A percentile compares a stretch with the other conserved stretches of the same genome.
phyloP scores from a whole-genome alignment of 345 rosid species.

The Bruguiera parviflora region DNA sequence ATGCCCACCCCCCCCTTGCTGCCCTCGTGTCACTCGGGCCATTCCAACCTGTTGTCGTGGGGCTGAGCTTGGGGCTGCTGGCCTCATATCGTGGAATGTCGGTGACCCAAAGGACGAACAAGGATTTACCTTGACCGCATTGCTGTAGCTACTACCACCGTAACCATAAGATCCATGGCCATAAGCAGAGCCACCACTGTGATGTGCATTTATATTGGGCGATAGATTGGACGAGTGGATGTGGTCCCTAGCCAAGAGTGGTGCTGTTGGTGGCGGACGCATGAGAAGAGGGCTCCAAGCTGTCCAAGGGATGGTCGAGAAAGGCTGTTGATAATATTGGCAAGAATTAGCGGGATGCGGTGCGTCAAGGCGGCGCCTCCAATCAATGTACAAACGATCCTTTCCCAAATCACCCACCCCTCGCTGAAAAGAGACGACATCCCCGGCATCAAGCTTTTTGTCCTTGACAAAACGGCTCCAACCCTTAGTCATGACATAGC shows the following conservation, averaged over 20 bases:
- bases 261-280: conserved; percentile 28
- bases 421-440: conserved; percentile 74
- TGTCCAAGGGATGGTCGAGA: conserved; percentile 30
- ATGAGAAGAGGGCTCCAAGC: conserved; percentile 40
- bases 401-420: conserved; percentile 59
- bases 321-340: conserved; percentile 9
- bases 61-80: conserved; percentile 18
- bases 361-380: conserved; percentile 67
- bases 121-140: conserved; percentile 20
- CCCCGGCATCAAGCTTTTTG: conserved; percentile 88
- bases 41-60: too few relatives aligned
- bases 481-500: conserved; percentile 96
- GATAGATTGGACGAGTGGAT: conserved; percentile 17
- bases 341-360: conserved; percentile 20
- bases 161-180: conserved; percentile 8
- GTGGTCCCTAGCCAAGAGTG: conserved; percentile 20
- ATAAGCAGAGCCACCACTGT: not conserved
- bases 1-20: conserved; percentile 4
- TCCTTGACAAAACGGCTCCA: conserved; percentile 98
- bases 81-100: conserved; percentile 26
- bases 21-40: conserved; percentile 6
- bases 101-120: conserved; percentile 21
- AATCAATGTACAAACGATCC: conserved; percentile 69
- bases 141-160: conserved; percentile 15
- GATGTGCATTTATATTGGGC: conserved; percentile 18